Evolutionary conservation across 352 stramenopile species (phyloP), one percentile per base, ranked within the genome.

Genomic region (Aphanomyces stellatus): DNA sequence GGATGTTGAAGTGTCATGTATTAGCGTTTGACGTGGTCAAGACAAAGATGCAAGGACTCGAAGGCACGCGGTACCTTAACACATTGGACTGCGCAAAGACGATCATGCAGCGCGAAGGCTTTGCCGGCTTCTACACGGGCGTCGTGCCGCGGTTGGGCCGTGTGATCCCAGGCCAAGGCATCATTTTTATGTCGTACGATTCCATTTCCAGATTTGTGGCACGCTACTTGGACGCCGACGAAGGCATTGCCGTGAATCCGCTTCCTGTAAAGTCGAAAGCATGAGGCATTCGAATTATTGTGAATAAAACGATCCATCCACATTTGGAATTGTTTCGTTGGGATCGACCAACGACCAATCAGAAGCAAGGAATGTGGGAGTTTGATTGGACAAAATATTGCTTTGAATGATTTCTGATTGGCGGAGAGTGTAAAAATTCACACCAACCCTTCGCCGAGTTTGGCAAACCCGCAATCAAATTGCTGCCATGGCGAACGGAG

Each of bases 171-270:
- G 95, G 95, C n/a, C 95, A 98, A 74, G 95, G 95, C 57, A 96
- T 98, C 53, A 98, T 98, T 74, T 98, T 98, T 75, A 98, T 98
- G 90, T 91, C 85, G 13, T 94, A 93, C 73, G 88, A 96, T 67
- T 75, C 80, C 64, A 89, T 96, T 69, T 81, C 81, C 30, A 74
- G 75, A 49, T 51, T 73, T 33, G 81, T 91, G 15, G 75, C 81
- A 1, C 64, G 55, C 24, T 79, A 87, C 57, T 70, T 91, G 1
- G 82, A 91, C 11, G 69, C 72, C 31, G 31, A 72, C 15, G 34
- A 30, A 10, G 17, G 8, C 11, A 57, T 57, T 7, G 33, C 5
- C 25, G 49, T 57, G 22, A 51, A 51, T 22, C 15, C 28, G 49
- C 6, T 22, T n/a, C 6, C 8, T 30, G 49, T 57, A 15, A 30